Percentiles rank a stretch among this genome's conserved stretches.
Evolutionary conservation across 768 basidiomycete genomes (phyloP).

Genomic region (Boletus rubroflammeus): DNA sequence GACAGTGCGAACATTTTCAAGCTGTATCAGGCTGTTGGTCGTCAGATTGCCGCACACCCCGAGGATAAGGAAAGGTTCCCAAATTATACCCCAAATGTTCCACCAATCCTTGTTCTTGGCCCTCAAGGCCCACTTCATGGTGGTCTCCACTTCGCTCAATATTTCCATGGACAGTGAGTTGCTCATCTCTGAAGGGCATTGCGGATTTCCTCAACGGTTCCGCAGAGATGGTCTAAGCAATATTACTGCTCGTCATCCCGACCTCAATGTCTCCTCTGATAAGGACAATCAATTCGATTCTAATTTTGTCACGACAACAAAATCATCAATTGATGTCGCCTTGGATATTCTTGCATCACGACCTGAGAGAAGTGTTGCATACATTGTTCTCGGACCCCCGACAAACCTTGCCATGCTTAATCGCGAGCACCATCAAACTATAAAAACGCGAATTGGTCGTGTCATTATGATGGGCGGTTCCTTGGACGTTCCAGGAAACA

Average conservation of each 20-base stretch:
- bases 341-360: slow-evolving; percentile 50
- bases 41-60: slow-evolving; percentile 55
- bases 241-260: slow-evolving; percentile 62
- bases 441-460: slow-evolving; percentile 62
- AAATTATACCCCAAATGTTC: slow-evolving; percentile 48
- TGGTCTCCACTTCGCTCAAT: slow-evolving; percentile 68
- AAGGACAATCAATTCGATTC: slow-evolving; percentile 29
- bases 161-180: slow-evolving; percentile 76
- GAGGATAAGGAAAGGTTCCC: slow-evolving; percentile 54
- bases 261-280: slow-evolving; percentile 39
- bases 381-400: slow-evolving; percentile 70
- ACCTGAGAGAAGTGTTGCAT: slow-evolving; percentile 57
- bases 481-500: slow-evolving; percentile 88
- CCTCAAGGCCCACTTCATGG: slow-evolving; percentile 66
- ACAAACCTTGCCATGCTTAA: slow-evolving; percentile 76
- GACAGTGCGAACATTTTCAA: slow-evolving; percentile 70
- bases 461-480: slow-evolving; percentile 93
- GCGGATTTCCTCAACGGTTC: not conserved
- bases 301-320: slow-evolving; percentile 45
- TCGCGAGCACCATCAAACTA: slow-evolving; percentile 47
- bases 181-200: not conserved
- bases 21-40: slow-evolving; percentile 63
- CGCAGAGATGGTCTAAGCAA: slow-evolving; percentile 65
- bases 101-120: slow-evolving; percentile 65
- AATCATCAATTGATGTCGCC: slow-evolving; percentile 50